Percentiles rank a stretch among this genome's conserved stretches.
phyloP scores from a whole-genome alignment of 2,329 filamentous ascomycete species.

The Madurella fahalii region DNA sequence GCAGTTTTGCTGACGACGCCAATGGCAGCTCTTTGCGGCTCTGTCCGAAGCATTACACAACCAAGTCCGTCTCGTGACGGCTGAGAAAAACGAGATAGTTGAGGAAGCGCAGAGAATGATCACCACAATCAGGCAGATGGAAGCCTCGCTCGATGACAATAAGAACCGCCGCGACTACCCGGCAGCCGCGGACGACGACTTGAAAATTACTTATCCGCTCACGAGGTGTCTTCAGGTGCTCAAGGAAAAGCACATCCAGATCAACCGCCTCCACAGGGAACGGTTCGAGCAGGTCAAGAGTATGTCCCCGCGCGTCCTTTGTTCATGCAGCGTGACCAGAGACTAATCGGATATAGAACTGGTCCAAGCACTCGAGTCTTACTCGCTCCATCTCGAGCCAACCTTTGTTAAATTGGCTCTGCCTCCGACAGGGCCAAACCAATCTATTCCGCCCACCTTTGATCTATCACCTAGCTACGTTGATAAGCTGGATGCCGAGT shows the following conservation, averaged over 20 bases:
- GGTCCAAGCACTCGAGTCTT: constrained; percentile 88
- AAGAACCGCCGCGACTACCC: constrained; percentile 60
- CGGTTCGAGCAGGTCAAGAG: constrained; percentile 94
- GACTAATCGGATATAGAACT: constrained; percentile 59
- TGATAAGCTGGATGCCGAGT: constrained; percentile 80
- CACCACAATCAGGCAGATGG: constrained; percentile 87
- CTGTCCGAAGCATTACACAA: constrained; percentile 88
- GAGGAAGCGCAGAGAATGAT: constrained; percentile 85
- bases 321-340: neutral
- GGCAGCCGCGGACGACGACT: constrained; percentile 55
- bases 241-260: constrained; percentile 78
- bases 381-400: constrained; percentile 90
- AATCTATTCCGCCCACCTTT: constrained; percentile 75
- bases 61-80: constrained; percentile 78
- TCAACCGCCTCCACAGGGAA: constrained; percentile 81
- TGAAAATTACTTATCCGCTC: constrained; percentile 79
- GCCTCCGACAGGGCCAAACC: constrained; percentile 74
- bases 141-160: constrained; percentile 77
- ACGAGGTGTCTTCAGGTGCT: constrained; percentile 72
- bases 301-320: constrained; percentile 40
- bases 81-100: constrained; percentile 86
- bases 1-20: constrained; percentile 15
- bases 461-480: constrained; percentile 91
- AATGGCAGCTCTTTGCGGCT: constrained; percentile 73
- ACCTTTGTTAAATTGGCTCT: constrained; percentile 82